A percentile compares a stretch with the other conserved stretches of the same genome.
phyloP scores from a whole-genome alignment of 305 asterid species.

The Fraxinus nigra region DNA sequence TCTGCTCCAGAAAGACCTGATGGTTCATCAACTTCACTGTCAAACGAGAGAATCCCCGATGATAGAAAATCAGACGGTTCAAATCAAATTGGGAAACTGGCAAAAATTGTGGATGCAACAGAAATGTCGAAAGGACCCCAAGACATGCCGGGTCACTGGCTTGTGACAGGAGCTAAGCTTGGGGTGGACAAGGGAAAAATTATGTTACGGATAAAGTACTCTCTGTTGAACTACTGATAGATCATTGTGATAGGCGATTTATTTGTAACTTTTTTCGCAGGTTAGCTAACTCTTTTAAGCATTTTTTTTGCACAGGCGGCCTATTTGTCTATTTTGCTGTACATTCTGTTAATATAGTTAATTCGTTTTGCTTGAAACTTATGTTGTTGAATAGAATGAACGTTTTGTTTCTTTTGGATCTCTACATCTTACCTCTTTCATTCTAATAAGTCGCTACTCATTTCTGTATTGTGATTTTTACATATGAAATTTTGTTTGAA shows the following conservation, averaged over 20 bases:
- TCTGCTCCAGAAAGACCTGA: conserved; percentile 47
- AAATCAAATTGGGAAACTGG: conserved; percentile 63
- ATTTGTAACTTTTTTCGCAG: conserved; percentile 18
- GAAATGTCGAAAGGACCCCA: conserved; percentile 98
- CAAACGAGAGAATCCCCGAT: conserved; percentile 37
- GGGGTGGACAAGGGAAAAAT: conserved; percentile 94
- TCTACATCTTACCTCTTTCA: background rate
- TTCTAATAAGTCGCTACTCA: background rate
- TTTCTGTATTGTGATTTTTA: background rate
- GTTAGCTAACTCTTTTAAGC: conserved; percentile 24
- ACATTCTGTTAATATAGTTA: conserved; percentile 39
- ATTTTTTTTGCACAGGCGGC: conserved; percentile 35
- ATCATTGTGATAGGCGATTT: conserved; percentile 15
- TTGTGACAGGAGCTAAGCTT: conserved; percentile 97
- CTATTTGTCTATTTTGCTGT: conserved; percentile 38
- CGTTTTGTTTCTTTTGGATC: background rate
- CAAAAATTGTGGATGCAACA: conserved; percentile 82
- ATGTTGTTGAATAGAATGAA: conserved; percentile 8
- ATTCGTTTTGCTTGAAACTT: conserved; percentile 33
- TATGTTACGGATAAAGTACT: conserved; percentile 78
- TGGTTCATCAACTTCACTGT: conserved; percentile 57
- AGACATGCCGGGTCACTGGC: conserved; percentile 96
- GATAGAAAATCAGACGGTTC: conserved; percentile 21
- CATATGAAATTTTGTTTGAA: background rate
- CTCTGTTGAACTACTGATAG: conserved; percentile 80